Base-by-base conservation (phyloP, 2,329 filamentous ascomycete species). In the Aspergillus texensis region DNA sequence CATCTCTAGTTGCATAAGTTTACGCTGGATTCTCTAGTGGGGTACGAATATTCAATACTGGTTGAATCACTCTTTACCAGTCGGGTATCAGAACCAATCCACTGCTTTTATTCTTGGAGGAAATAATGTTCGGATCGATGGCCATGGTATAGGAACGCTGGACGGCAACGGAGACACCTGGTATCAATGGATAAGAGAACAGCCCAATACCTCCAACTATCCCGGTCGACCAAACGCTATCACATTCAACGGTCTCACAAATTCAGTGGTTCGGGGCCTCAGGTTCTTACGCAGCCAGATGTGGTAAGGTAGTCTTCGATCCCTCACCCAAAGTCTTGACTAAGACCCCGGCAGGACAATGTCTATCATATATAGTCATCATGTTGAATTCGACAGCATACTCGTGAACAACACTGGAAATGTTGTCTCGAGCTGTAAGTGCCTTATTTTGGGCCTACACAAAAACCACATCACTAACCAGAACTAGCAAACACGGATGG, bases 201-300 rank as follows among this genome's bases (percentile, higher is more conserved):
- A 65, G 19, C 58, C 60, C 16, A 67, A 66, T 16, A 67, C 62
- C 19, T 74, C 72, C 10, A 76, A 76, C 53, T 75, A 76, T 43
- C 72, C 74, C 0, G 65, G 74, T 1, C 68, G 75, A 26, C 75
- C 75, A 8, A 67, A 72, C 52, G 68, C 70, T 5, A 62, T 77
- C 46, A 77, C 75, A 1, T 60, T 76, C 26, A 60, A 52, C 2
- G 59, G 55, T 1, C 34, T 66, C 4, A 68, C 56, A 9, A 67
- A 70, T 36, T 70, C 67, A 10, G 65, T 65, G 2, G 60, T 74
- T 41, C 45, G 53, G 24, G 70, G 72, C 0, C 14, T 74, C 1
- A 64, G 62, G 3, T 72, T 74, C 32, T 34, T 88, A 9, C 81
- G 85, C 64, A 85, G 81, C 64, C 86, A 88, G 74, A 88, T 88